These are phyloP conservation scores for Cyclocybe cylindracea DNA, from an alignment of 768 basidiomycete genomes.

Conservation along the genomic window DNA sequence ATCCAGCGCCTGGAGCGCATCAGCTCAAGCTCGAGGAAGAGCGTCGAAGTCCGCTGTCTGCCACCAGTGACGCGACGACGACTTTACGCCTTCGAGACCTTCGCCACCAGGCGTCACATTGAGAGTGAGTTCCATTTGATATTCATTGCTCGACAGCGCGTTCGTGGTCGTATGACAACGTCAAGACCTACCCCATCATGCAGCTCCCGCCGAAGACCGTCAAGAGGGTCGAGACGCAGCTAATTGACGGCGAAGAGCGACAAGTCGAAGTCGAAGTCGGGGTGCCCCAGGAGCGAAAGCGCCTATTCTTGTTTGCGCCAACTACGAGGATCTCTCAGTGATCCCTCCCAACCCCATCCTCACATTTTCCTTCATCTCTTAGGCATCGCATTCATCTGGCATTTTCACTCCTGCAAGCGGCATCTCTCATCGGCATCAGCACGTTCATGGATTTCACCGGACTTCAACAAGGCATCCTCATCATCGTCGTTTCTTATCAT, in stretches of 20 bases:
- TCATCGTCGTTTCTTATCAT: too few relatives aligned
- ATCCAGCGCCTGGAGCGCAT: constrained; percentile 31
- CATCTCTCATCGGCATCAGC: too few relatives aligned
- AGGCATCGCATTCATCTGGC: neutral
- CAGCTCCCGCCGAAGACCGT: constrained; percentile 56
- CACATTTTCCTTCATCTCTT: neutral
- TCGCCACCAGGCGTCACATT: constrained; percentile 33
- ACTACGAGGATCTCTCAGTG: constrained; percentile 13
- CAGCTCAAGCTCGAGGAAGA: constrained; percentile 22
- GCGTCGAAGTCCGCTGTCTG: constrained; percentile 35
- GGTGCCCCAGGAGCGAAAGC: constrained; percentile 55
- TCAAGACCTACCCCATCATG: constrained; percentile 69
- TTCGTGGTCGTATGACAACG: constrained; percentile 77
- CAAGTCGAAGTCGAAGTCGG: constrained; percentile 54
- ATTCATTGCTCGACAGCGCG: constrained; percentile 45
- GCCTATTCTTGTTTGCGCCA: constrained; percentile 69
- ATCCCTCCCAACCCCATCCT: neutral
- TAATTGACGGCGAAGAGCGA: constrained; percentile 53
- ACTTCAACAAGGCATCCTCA: too few relatives aligned
- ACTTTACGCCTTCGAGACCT: constrained; percentile 25
- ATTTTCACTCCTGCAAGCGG: neutral
- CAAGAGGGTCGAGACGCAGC: constrained; percentile 51
- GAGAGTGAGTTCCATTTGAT: constrained; percentile 47
- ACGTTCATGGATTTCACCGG: too few relatives aligned
- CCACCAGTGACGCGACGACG: constrained; percentile 30